phyloP scores from a whole-genome alignment of 306 rosid genomes.

The Hippophae tibetana region DNA sequence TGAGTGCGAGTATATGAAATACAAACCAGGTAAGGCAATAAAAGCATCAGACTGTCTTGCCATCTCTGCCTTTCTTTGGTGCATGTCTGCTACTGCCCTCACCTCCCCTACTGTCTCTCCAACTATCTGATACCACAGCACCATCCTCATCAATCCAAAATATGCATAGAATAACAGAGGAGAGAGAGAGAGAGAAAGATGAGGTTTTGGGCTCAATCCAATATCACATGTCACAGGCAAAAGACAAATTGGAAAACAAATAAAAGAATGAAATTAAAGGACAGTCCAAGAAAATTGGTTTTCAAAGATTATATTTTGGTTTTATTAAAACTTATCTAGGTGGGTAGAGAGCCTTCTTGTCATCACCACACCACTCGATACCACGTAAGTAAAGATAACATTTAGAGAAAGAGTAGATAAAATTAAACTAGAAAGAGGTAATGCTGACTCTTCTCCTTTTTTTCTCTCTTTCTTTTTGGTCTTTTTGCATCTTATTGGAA shows the following conservation, averaged over 20 bases:
- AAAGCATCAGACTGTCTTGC: conserved; percentile 92
- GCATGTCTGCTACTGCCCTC: conserved; percentile 97
- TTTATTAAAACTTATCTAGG: conserved; percentile 28
- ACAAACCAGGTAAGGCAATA: conserved; percentile 95
- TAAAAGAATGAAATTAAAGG: conserved; percentile 4
- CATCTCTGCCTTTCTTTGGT: conserved; percentile 99
- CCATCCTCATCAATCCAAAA: conserved; percentile 22
- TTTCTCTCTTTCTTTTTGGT: conserved; percentile 7
- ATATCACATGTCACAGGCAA: conserved; percentile 18
- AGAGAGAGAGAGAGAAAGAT: conserved; percentile 7
- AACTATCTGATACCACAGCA: conserved; percentile 50
- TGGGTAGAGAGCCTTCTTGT: conserved; percentile 17
- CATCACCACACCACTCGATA: too few species aligned
- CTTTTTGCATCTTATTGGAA: conserved; percentile 6
- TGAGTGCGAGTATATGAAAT: background rate
- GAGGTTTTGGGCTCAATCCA: conserved; percentile 27
- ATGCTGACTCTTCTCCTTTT: conserved; percentile 12
- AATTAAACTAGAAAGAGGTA: conserved; percentile 18
- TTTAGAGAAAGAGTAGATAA: conserved; percentile 1
- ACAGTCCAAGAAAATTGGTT: conserved; percentile 1
- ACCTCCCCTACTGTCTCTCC: conserved; percentile 98
- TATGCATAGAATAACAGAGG: background rate
- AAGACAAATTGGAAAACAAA: background rate
- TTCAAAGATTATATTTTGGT: conserved; percentile 21
- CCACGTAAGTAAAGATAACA: too few species aligned